Conservation (phyloP, 495 filamentous ascomycete species). For the Penicillium coffeae region DNA sequence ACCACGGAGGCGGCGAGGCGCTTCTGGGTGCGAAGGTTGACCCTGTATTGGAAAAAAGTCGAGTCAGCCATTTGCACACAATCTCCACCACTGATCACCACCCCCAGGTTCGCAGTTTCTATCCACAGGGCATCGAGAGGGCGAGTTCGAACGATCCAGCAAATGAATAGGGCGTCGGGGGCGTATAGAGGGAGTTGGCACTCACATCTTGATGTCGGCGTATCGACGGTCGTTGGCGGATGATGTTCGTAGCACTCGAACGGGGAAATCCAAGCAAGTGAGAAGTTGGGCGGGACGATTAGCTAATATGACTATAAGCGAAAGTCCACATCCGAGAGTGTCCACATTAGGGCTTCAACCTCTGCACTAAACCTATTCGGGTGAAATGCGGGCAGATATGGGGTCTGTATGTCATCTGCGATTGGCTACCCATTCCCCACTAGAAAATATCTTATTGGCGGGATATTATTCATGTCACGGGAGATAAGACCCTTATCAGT, state of each 20-base stretch:
- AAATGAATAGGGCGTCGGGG: slow-evolving; percentile 11
- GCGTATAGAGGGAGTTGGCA: slow-evolving; percentile 29
- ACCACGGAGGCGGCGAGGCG: slow-evolving; percentile 97
- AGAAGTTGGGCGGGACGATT: slow-evolving; percentile 47
- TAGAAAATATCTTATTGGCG: background rate
- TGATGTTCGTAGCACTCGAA: slow-evolving; percentile 49
- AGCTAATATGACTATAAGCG: slow-evolving; percentile 49
- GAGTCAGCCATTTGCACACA: slow-evolving; percentile 34
- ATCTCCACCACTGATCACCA: slow-evolving; percentile 15
- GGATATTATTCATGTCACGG: background rate
- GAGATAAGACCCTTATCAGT: background rate
- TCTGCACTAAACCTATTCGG: slow-evolving; percentile 8
- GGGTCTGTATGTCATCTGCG: background rate
- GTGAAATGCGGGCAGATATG: background rate
- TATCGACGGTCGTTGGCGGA: slow-evolving; percentile 53
- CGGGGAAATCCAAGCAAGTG: slow-evolving; percentile 39
- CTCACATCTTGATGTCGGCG: slow-evolving; percentile 55
- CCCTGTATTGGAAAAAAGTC: slow-evolving; percentile 57
- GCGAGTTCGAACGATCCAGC: slow-evolving; percentile 1
- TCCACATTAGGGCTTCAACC: slow-evolving; percentile 24
- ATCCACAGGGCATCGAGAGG: slow-evolving; percentile 9
- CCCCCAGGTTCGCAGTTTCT: slow-evolving; percentile 6
- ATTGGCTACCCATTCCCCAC: background rate
- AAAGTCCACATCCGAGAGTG: slow-evolving; percentile 16
- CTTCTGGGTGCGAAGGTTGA: slow-evolving; percentile 99